A percentile compares a stretch with the other conserved stretches of the same genome.
phyloP scores from a whole-genome alignment of 2,329 filamentous ascomycete species.

The Epichloe elymi region DNA sequence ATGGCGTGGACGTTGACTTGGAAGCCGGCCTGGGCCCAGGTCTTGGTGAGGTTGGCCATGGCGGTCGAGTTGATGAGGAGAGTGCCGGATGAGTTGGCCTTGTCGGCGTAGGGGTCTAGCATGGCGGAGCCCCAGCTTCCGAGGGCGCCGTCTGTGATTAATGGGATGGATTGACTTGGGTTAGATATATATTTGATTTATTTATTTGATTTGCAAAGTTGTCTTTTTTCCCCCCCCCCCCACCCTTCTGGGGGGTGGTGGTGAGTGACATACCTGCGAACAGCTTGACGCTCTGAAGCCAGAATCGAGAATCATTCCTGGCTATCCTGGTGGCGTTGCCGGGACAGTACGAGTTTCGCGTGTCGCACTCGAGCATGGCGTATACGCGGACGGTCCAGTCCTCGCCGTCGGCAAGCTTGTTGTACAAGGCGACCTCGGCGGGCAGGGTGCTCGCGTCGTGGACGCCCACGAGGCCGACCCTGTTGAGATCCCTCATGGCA shows the following conservation, averaged over 20 bases:
- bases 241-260: too few relatives aligned
- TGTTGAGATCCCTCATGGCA: conserved; percentile 50
- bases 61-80: conserved; percentile 52
- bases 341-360: conserved; percentile 49
- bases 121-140: conserved; percentile 61
- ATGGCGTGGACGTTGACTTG: conserved; percentile 65
- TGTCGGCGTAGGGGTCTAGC: conserved; percentile 56
- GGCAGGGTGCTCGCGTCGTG: conserved; percentile 54
- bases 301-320: conserved; percentile 35
- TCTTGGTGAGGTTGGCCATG: conserved; percentile 36
- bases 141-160: conserved; percentile 46
- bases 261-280: conserved; percentile 41
- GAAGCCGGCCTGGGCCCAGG: conserved; percentile 48
- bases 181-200: too few relatives aligned
- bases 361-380: conserved; percentile 53
- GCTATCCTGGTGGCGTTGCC: conserved; percentile 31
- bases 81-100: conserved; percentile 45
- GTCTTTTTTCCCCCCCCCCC: too few relatives aligned
- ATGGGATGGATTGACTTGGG: too few relatives aligned
- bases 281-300: conserved; percentile 52
- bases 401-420: conserved; percentile 31
- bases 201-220: too few relatives aligned
- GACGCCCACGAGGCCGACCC: conserved; percentile 53
- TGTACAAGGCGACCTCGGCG: conserved; percentile 39
- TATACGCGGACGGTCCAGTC: conserved; percentile 52